Conservation (phyloP, 31 red algal species). For the Pterothamnion heteromorphum region DNA sequence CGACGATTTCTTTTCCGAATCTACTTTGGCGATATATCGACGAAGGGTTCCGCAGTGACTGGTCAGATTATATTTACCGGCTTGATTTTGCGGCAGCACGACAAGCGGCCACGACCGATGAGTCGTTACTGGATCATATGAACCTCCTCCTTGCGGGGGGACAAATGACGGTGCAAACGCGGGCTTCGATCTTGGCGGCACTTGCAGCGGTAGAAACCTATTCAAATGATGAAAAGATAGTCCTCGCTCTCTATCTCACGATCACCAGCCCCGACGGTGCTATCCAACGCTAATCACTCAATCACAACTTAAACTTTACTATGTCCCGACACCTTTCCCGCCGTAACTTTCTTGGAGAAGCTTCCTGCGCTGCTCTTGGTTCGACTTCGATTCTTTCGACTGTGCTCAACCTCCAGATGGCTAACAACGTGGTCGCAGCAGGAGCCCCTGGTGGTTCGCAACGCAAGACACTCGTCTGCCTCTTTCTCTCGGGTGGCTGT, state of each 20-base stretch:
- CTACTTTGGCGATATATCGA: background rate
- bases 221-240: background rate
- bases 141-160: background rate
- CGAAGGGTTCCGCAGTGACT: background rate
- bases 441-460: background rate
- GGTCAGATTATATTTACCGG: background rate
- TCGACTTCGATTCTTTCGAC: constrained; percentile 8
- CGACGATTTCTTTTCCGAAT: constrained; percentile 8
- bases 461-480: constrained; percentile 19
- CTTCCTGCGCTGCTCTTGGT: background rate
- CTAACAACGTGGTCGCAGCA: background rate
- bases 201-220: background rate
- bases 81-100: background rate
- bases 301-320: background rate
- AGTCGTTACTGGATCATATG: background rate
- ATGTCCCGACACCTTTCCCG: background rate
- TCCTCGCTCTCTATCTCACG: background rate
- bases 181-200: background rate
- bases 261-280: background rate
- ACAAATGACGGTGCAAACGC: background rate
- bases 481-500: background rate
- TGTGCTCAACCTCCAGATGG: background rate
- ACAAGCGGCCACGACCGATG: background rate
- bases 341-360: background rate
- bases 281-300: background rate